Base-by-base conservation (phyloP, 2,329 filamentous ascomycete species). In the Xenosphaeropsis pyriputrescens region DNA sequence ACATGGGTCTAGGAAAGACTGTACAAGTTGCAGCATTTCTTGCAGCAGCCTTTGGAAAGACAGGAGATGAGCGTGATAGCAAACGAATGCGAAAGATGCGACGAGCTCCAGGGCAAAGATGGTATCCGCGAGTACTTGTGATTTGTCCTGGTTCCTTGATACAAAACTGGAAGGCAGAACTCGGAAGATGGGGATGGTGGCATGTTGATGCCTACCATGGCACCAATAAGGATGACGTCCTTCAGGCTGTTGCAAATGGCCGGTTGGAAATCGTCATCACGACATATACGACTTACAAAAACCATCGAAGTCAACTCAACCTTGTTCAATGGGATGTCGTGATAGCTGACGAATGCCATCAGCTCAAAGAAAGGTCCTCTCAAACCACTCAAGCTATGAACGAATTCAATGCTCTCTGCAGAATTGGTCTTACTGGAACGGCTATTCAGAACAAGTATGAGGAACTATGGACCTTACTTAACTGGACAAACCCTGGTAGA, bases 361-460 rank as follows among this genome's bases (percentile, higher is more conserved):
- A 70, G 29, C 74, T 96, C 53, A 98, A 96, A 59, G 85, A 89
- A 47, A 68, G 72, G 35, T 68, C 63, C 32, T 79, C 88, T 0
- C 81, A 80, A 43, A 82, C 80, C 6, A 91, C 89, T 0, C 75
- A 82, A 50, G 79, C 86, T 0, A 89, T 98, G 80, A 83, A 85
- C 49, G 75, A 88, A 43, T 67, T 96, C 47, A 98, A 98, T 49
- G 77, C 88, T 0, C 70, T 96, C 2, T 96, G 91, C 52, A 75
- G 91, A 26, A 88, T 98, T 43, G 91, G 91, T 0, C 66, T 98
- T 7, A 96, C 88, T 0, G 91, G 91, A 2, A 98, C 91, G 0
- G 89, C 89, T 0, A 95, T 98, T 33, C 91, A 98, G 54, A 98
- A 98, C 57, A 91, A 85, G 47, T 98, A 98, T 55, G 85, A 95